These are phyloP conservation scores for Aspergillus fumigatiaffinis DNA, from an alignment of 2,329 filamentous ascomycete genomes.

Conservation along the genomic window DNA sequence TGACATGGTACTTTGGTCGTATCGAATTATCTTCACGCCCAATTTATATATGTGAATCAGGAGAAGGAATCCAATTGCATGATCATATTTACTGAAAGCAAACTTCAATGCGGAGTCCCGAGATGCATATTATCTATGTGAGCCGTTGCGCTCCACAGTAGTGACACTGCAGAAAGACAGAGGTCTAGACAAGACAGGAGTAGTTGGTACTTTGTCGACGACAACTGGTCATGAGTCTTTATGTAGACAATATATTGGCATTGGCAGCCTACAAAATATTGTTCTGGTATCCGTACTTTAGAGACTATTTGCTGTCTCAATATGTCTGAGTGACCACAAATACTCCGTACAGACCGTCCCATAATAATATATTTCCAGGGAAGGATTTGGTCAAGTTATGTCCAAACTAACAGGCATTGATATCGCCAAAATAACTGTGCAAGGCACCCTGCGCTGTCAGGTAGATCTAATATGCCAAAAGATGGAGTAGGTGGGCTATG, in stretches of 20 bases:
- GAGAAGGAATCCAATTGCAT: neutral
- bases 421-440: neutral
- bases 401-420: too few species aligned
- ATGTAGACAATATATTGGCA: neutral
- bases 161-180: neutral
- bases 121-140: too few species aligned
- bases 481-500: slow-evolving; percentile 7
- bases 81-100: neutral
- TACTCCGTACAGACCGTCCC: neutral
- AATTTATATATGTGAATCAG: neutral
- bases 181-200: neutral
- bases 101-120: neutral
- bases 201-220: neutral
- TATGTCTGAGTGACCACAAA: neutral
- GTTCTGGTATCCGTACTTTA: neutral
- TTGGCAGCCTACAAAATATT: neutral
- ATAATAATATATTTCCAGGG: neutral
- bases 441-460: neutral
- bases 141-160: neutral
- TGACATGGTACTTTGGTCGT: neutral
- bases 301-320: neutral
- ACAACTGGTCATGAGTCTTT: neutral
- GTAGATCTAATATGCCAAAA: neutral
- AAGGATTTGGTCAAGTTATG: neutral
- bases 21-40: neutral